Evolutionary conservation across 2,329 filamentous ascomycete species (phyloP).

Genomic region (Grosmannia clavigera): DNA sequence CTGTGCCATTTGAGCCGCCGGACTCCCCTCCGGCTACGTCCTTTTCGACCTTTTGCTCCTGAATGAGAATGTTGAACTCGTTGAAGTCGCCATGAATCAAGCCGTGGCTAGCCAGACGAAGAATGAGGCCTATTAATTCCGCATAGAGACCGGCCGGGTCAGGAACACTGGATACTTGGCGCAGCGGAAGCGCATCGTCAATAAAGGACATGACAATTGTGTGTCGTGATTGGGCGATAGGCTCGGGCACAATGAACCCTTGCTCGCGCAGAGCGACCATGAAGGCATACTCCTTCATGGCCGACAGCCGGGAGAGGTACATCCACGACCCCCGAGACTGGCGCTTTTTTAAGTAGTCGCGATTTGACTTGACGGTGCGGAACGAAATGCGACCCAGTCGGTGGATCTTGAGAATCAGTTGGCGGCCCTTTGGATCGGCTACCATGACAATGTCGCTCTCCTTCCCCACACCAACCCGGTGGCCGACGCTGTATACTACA

Average conservation of each 20-base stretch:
- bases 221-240: constrained; percentile 80
- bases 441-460: constrained; percentile 96
- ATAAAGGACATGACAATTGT: constrained; percentile 94
- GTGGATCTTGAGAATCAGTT: constrained; percentile 89
- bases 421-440: constrained; percentile 62
- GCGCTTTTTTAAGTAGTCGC: constrained; percentile 78
- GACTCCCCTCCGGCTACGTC: constrained; percentile 21
- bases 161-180: constrained; percentile 74
- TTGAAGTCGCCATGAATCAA: constrained; percentile 98
- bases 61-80: constrained; percentile 95
- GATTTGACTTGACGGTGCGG: constrained; percentile 87
- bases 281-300: constrained; percentile 88
- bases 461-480: constrained; percentile 90
- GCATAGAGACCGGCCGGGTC: constrained; percentile 78
- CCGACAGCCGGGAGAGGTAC: constrained; percentile 89
- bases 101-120: constrained; percentile 72
- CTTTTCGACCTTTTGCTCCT: constrained; percentile 59
- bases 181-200: constrained; percentile 82
- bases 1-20: constrained; percentile 12
- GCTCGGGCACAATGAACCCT: constrained; percentile 81
- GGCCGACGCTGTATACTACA: constrained; percentile 82
- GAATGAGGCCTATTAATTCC: constrained; percentile 78
- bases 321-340: constrained; percentile 72
- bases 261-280: constrained; percentile 77
- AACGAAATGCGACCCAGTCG: constrained; percentile 92